A percentile compares a stretch with the other conserved stretches of the same genome.
phyloP scores from a whole-genome alignment of 768 basidiomycete species.

The Rhodocollybia butyracea region DNA sequence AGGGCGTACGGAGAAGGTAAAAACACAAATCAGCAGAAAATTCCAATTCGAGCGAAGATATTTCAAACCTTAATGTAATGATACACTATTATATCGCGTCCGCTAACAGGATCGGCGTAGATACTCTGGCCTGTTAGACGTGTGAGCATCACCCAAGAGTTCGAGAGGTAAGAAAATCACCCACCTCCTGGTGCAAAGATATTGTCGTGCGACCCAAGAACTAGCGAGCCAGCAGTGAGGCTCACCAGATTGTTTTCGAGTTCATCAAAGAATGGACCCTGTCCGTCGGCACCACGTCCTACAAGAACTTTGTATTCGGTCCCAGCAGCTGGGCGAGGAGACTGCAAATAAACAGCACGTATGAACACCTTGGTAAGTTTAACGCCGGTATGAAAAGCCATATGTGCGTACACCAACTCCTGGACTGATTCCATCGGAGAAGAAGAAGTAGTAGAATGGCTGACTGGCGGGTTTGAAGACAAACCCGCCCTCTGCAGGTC shows the following conservation, averaged over 20 bases:
- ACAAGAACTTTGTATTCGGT: conserved; percentile 7
- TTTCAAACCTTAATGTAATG: conserved; percentile 9
- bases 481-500: conserved; percentile 10
- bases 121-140: conserved; percentile 11
- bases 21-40: too few species aligned
- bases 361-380: not conserved
- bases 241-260: conserved; percentile 3
- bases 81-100: conserved; percentile 13
- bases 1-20: too few species aligned
- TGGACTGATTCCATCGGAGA: conserved; percentile 15
- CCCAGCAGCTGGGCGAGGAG: not conserved
- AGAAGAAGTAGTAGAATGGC: conserved; percentile 13
- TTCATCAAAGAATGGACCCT: not conserved
- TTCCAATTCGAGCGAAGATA: too few species aligned
- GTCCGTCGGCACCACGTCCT: not conserved
- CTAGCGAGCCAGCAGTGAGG: conserved; percentile 16
- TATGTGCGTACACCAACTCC: conserved; percentile 12
- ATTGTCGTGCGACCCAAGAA: conserved; percentile 24
- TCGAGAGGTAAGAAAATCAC: too few species aligned
- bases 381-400: not conserved
- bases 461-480: conserved; percentile 12
- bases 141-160: not conserved
- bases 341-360: not conserved
- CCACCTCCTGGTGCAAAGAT: conserved; percentile 25
- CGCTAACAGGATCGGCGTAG: conserved; percentile 9